These are phyloP conservation scores for Zygosaccharomyces bailii DNA, from an alignment of 805 yeast genomes.

Conservation along the genomic window DNA sequence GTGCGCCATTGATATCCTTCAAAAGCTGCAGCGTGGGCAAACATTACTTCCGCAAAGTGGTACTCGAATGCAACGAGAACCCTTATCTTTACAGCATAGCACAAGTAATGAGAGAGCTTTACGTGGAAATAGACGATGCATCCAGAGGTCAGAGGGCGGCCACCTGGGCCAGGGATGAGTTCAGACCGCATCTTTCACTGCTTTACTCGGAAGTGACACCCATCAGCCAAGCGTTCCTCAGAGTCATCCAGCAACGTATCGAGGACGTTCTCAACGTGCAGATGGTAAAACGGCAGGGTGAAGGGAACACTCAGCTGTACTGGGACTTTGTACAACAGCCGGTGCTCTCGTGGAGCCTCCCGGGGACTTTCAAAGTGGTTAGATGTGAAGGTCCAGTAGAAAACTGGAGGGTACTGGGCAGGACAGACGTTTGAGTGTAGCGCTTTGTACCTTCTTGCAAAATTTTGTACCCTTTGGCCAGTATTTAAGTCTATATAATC, in stretches of 20 bases:
- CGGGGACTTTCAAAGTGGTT: conserved; percentile 60
- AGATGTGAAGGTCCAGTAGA: conserved; percentile 67
- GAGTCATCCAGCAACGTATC: conserved; percentile 61
- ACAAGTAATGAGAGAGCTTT: conserved; percentile 52
- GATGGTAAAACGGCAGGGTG: conserved; percentile 16
- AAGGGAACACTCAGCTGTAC: conserved; percentile 16
- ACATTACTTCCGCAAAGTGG: conserved; percentile 30
- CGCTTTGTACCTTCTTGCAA: neutral
- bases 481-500: neutral
- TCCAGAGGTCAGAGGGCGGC: conserved; percentile 45
- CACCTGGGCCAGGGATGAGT: conserved; percentile 56
- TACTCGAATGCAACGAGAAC: conserved; percentile 28
- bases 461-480: neutral
- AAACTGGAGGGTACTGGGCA: conserved; percentile 64
- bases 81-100: conserved; percentile 37
- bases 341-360: conserved; percentile 55
- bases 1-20: conserved; percentile 23
- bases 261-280: conserved; percentile 57
- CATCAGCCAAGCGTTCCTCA: conserved; percentile 60
- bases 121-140: conserved; percentile 37
- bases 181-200: conserved; percentile 69
- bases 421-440: conserved; percentile 33
- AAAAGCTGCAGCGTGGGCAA: conserved; percentile 28
- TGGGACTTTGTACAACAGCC: conserved; percentile 26
- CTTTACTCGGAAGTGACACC: conserved; percentile 65